phyloP scores from a whole-genome alignment of 2,329 filamentous ascomycete species.

The Dactylellina drechsleri region DNA sequence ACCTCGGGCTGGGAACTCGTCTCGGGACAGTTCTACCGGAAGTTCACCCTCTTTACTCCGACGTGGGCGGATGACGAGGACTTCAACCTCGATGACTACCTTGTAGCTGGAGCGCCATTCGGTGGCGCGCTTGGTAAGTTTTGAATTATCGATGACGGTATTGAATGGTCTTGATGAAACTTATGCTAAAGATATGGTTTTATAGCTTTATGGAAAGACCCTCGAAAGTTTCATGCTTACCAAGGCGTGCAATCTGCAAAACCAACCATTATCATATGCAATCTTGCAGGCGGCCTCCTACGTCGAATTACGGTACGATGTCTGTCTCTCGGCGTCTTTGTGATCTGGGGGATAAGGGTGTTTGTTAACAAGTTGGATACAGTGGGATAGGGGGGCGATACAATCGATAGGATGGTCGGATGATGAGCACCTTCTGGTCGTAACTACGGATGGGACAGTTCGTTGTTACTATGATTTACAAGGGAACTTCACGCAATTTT shows the following conservation, averaged over 20 bases:
- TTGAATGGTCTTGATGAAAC: neutral
- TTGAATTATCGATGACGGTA: slow-evolving; percentile 10
- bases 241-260: slow-evolving; percentile 79
- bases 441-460: slow-evolving; percentile 89
- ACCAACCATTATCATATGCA: slow-evolving; percentile 92
- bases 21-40: slow-evolving; percentile 93
- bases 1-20: slow-evolving; percentile 94
- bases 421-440: slow-evolving; percentile 87
- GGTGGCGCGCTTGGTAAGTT: slow-evolving; percentile 87
- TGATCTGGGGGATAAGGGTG: slow-evolving; percentile 14
- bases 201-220: slow-evolving; percentile 86
- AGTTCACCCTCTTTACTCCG: slow-evolving; percentile 89
- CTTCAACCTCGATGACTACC: slow-evolving; percentile 92
- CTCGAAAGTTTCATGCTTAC: slow-evolving; percentile 77
- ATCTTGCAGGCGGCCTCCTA: slow-evolving; percentile 87
- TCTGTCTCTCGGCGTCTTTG: slow-evolving; percentile 27
- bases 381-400: slow-evolving; percentile 90
- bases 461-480: slow-evolving; percentile 91
- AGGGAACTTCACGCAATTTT: slow-evolving; percentile 94
- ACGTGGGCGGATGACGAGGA: slow-evolving; percentile 82
- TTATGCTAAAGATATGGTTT: slow-evolving; percentile 15
- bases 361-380: slow-evolving; percentile 33
- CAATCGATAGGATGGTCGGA: slow-evolving; percentile 95
- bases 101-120: slow-evolving; percentile 89
- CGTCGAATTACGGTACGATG: slow-evolving; percentile 73